Evolutionary conservation across 306 rosid genomes (phyloP), one percentile per base, ranked within the genome.

Genomic region (Prunus mira): DNA sequence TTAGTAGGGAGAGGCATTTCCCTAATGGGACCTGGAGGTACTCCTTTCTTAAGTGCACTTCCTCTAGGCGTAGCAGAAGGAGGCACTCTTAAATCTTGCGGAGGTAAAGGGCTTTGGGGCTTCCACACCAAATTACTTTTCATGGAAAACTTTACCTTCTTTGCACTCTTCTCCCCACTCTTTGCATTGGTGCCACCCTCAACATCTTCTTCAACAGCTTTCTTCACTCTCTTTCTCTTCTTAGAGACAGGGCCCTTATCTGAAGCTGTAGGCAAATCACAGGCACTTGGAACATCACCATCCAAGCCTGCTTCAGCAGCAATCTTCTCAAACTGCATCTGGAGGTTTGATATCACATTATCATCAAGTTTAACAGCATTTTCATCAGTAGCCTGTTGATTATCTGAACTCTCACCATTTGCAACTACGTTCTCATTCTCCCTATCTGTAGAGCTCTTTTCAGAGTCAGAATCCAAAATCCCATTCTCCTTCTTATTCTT

Each of bases 31-130:
- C 99, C 99, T 64, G 98, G 89, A 34, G 93, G 93, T 30, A 96
- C 90, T 62, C 99, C 99, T 91, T 93, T 88, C 87, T 96, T 96
- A 58, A 96, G 98, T 10, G 99, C 99, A 87, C 99, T 96, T 80
- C 99, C 99, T 85, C 98, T 87, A 28, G 99, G 99, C 19, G 98
- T 91, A 56, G 77, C 97, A 58, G 99, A 89, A 50, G 99, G 96
- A 73, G 99, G 99, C 74, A 96, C 60, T 69, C 99, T 91, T 88
- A 96, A 78, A 77, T 85, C 80, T 84, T 92, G 96, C 30, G 99
- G 96, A 45, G 99, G 99, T 76, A 96, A 84, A 66, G 99, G 99
- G 83, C 45, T 88, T 19, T 96, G 98, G 60, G 98, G 93, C 80
- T 89, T 89, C 99, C 99, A 96, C 9, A 93, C 92, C 93, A 96